Evolutionary conservation across 441 rosid species (phyloP).

Genomic region (Omphalea diandra): DNA sequence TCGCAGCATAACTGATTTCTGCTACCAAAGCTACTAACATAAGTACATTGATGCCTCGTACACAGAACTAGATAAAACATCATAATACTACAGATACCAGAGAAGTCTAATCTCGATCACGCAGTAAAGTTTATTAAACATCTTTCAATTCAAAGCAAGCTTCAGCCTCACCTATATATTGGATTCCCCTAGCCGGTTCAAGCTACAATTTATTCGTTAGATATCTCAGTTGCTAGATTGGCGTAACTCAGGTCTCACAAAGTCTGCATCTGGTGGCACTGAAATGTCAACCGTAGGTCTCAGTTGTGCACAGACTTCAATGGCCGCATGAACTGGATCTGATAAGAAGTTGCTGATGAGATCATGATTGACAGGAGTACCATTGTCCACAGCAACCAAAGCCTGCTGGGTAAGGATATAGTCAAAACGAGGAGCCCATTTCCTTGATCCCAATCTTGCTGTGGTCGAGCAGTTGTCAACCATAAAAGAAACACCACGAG

Average conservation of each 20-base stretch:
- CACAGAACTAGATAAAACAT: neutral
- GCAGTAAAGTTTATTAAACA: too few species aligned
- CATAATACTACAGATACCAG: neutral
- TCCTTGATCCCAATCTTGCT: slow-evolving; percentile 89
- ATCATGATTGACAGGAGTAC: slow-evolving; percentile 58
- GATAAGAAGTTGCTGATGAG: slow-evolving; percentile 80
- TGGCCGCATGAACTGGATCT: slow-evolving; percentile 89
- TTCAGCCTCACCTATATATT: neutral
- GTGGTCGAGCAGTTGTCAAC: slow-evolving; percentile 97
- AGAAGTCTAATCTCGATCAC: neutral
- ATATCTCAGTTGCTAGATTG: slow-evolving; percentile 50
- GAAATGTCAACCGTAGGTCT: slow-evolving; percentile 89
- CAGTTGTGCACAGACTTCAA: slow-evolving; percentile 74
- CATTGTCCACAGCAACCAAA: slow-evolving; percentile 63
- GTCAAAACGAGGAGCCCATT: slow-evolving; percentile 91
- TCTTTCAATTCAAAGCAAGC: neutral
- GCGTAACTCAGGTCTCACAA: slow-evolving; percentile 86
- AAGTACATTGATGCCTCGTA: neutral
- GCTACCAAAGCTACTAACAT: neutral
- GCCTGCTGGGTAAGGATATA: slow-evolving; percentile 83
- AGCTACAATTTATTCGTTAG: neutral
- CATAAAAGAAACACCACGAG: slow-evolving; percentile 96
- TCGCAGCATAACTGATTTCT: neutral
- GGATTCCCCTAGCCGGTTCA: neutral
- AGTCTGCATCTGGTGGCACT: slow-evolving; percentile 79